Evolutionary conservation across 2,329 filamentous ascomycete genomes (phyloP).

Genomic region (Biscogniauxia mediterranea): DNA sequence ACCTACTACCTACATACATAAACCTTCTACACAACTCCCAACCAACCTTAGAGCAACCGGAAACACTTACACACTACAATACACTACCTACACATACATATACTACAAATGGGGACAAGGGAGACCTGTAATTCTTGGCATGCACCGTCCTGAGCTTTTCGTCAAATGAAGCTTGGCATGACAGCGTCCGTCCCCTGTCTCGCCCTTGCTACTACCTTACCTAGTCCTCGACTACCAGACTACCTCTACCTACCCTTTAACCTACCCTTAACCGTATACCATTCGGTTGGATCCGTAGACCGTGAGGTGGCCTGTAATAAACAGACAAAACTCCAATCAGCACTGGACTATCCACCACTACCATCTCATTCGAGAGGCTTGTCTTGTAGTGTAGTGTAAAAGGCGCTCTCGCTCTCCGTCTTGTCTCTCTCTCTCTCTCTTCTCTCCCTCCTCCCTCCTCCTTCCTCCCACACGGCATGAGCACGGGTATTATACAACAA

Average conservation of each 20-base stretch:
- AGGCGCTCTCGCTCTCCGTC: not conserved
- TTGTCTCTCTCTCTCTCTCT: not conserved
- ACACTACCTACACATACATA: no score
- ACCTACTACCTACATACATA: no score
- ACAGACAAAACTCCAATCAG: not conserved
- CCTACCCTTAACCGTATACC: not conserved
- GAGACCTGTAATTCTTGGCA: not conserved
- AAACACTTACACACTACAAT: no score
- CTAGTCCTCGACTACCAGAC: no score
- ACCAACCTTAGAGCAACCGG: no score
- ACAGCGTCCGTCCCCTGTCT: not conserved
- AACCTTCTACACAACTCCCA: no score
- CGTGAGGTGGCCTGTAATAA: not conserved
- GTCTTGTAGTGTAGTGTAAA: no score
- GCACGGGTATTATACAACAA: slow-evolving; percentile 6
- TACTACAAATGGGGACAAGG: not conserved
- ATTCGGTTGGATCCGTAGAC: not conserved
- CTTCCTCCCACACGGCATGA: not conserved
- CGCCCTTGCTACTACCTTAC: no score
- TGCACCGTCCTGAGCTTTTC: not conserved
- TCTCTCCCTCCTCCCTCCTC: not conserved
- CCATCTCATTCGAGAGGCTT: no score
- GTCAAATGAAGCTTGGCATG: not conserved
- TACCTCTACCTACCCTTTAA: no score
- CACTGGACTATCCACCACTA: not conserved